Conservation (phyloP, 2,329 filamentous ascomycete species). For the Hymenoscyphus repandus region DNA sequence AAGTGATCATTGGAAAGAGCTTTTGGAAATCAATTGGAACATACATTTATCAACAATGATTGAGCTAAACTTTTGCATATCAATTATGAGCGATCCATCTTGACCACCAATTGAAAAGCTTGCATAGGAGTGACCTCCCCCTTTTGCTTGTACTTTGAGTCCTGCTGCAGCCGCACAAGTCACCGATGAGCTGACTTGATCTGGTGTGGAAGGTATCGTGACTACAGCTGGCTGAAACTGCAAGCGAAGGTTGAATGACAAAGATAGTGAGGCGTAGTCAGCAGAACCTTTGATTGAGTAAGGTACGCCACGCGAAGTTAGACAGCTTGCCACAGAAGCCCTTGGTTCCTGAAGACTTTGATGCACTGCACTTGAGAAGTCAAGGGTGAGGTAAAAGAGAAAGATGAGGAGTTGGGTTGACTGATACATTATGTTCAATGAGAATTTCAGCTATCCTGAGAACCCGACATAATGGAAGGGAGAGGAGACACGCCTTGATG, state of each 20-base stretch:
- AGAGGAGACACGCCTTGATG: too few species aligned
- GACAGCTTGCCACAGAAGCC: constrained; percentile 10
- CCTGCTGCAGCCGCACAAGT: constrained; percentile 38
- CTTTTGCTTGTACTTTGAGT: constrained; percentile 45
- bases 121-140: constrained; percentile 52
- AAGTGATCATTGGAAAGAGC: too few species aligned
- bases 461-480: too few species aligned
- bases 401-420: too few species aligned
- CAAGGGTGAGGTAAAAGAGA: too few species aligned
- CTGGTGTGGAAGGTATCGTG: constrained; percentile 25
- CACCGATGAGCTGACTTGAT: constrained; percentile 39
- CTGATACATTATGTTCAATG: too few species aligned
- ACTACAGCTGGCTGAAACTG: constrained; percentile 18
- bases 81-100: constrained; percentile 48
- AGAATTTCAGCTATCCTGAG: too few species aligned
- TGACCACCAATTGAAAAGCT: constrained; percentile 42
- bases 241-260: constrained; percentile 24
- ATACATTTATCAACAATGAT: constrained; percentile 43
- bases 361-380: too few species aligned
- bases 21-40: too few species aligned
- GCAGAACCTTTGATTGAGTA: constrained; percentile 9
- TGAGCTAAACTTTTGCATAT: constrained; percentile 46
- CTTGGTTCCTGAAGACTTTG: not conserved
- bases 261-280: constrained; percentile 13
- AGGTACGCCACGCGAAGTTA: constrained; percentile 11